These are phyloP conservation scores for Fragilaria radians DNA, from an alignment of 108 stramenopile genomes.

Conservation along the genomic window DNA sequence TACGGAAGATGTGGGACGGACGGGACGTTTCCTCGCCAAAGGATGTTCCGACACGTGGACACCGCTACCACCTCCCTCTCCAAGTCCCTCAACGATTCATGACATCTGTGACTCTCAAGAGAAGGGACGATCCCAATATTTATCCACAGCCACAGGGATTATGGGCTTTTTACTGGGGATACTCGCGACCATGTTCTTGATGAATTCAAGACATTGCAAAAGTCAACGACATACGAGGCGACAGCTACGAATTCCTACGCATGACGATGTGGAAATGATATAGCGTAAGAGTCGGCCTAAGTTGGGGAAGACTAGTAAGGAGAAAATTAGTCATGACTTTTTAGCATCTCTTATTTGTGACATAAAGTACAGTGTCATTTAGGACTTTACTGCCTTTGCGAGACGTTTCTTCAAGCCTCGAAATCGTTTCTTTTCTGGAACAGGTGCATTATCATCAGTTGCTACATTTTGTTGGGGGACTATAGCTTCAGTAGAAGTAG, in stretches of 20 bases:
- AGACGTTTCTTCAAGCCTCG: no score
- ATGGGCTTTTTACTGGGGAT: neutral
- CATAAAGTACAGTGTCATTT: no score
- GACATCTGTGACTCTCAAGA: neutral
- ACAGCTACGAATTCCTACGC: neutral
- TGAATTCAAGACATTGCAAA: neutral
- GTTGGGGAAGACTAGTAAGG: no score
- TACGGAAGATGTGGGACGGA: neutral
- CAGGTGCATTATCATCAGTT: no score
- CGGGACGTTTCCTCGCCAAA: slow-evolving; percentile 13
- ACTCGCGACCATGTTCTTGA: neutral
- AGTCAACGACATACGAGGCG: neutral
- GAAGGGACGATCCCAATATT: neutral
- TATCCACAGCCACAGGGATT: neutral
- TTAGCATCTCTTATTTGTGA: no score
- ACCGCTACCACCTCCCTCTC: no score
- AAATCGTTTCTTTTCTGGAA: no score
- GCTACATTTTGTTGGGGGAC: no score
- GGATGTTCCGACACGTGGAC: neutral
- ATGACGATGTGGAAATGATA: neutral
- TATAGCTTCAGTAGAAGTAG: no score
- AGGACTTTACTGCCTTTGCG: no score
- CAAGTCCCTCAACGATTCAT: neutral
- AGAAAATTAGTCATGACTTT: no score
- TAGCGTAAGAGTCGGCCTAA: no score